Conservation (phyloP, 371 early-diverging fungal genomes). For the Mucor plumbeus region DNA sequence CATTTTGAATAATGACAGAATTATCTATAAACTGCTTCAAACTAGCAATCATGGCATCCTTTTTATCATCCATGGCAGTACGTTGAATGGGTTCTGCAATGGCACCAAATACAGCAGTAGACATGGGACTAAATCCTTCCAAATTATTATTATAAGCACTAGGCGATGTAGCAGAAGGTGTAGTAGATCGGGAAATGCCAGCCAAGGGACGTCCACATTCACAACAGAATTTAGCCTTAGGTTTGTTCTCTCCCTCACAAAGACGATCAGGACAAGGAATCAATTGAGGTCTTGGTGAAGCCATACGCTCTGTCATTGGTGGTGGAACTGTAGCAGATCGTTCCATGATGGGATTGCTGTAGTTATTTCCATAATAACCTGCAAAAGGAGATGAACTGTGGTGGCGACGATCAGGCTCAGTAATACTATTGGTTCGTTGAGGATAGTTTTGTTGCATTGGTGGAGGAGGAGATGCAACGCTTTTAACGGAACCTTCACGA, state of each 20-base stretch:
- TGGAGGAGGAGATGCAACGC: conserved; percentile 2
- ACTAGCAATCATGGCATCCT: conserved; percentile 7
- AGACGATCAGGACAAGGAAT: conserved; percentile 55
- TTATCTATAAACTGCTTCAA: conserved; percentile 5
- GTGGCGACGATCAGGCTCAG: conserved; percentile 14
- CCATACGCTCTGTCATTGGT: conserved; percentile 28
- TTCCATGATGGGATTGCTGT: conserved; percentile 10
- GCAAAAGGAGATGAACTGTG: conserved; percentile 10
- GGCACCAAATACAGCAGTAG: neutral
- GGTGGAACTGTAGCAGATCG: conserved; percentile 34
- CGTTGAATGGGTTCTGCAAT: neutral
- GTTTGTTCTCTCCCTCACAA: conserved; percentile 70
- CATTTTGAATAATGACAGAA: conserved; percentile 55
- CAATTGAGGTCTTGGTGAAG: conserved; percentile 21
- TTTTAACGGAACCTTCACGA: neutral
- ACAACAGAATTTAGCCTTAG: conserved; percentile 75
- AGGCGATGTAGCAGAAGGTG: conserved; percentile 37
- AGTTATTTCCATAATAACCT: neutral
- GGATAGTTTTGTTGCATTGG: neutral
- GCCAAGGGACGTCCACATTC: conserved; percentile 72
- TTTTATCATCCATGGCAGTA: conserved; percentile 23
- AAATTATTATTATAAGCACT: neutral
- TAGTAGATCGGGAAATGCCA: conserved; percentile 51
- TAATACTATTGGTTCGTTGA: conserved; percentile 20
- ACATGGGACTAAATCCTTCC: conserved; percentile 3